These are phyloP conservation scores for Pseudohyphozyma bogoriensis DNA, from an alignment of 768 basidiomycete species.

Conservation along the genomic window DNA sequence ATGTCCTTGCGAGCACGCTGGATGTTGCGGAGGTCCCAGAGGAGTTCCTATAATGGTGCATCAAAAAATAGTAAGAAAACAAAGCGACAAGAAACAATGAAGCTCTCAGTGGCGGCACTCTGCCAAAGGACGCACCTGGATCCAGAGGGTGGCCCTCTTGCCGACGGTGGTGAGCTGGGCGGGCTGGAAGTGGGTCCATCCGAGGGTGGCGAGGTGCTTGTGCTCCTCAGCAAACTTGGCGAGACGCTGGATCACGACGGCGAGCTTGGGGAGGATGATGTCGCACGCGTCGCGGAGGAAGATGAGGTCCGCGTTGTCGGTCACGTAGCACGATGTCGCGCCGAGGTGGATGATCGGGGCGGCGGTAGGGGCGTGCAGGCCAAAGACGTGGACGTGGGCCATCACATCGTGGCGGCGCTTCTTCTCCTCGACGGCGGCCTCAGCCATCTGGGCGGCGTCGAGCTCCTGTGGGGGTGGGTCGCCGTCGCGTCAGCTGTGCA, in stretches of 20 bases:
- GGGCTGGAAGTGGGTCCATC: conserved; percentile 98
- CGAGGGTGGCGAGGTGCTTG: conserved; percentile 79
- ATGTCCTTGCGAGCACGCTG: conserved; percentile 79
- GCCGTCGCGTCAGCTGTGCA: neutral
- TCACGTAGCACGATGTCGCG: conserved; percentile 97
- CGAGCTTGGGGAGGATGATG: conserved; percentile 76
- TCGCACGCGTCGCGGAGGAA: conserved; percentile 81
- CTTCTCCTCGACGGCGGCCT: conserved; percentile 91
- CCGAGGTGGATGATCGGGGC: conserved; percentile 51
- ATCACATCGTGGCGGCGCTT: conserved; percentile 97
- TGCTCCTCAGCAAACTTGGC: conserved; percentile 74
- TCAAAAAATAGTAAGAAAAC: neutral
- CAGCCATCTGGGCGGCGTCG: conserved; percentile 78
- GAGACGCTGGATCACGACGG: conserved; percentile 77
- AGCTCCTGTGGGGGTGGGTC: conserved; percentile 49
- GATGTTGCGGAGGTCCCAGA: conserved; percentile 93
- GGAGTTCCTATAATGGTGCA: conserved; percentile 54
- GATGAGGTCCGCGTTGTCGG: conserved; percentile 97
- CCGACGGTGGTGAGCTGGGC: conserved; percentile 97
- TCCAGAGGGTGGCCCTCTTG: conserved; percentile 91
- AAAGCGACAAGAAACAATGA: neutral
- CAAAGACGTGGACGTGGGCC: conserved; percentile 97
- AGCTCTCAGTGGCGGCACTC: too few species aligned
- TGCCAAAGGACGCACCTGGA: conserved; percentile 77
- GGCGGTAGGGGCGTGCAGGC: conserved; percentile 24